phyloP scores from a whole-genome alignment of 176 grass and related monocot genomes.

The Oryza brachyantha region DNA sequence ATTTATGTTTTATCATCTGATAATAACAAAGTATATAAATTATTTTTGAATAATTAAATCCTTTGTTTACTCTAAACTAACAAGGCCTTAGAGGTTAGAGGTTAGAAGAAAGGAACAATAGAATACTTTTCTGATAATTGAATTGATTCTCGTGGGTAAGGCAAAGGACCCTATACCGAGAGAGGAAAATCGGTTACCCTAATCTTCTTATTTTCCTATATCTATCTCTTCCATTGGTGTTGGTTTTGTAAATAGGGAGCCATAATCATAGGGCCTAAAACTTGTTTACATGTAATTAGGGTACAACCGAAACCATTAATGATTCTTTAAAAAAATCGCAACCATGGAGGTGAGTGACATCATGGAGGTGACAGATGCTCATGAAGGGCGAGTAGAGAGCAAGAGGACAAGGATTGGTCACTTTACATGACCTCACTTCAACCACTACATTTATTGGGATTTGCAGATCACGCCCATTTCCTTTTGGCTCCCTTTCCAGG shows the following conservation, averaged over 20 bases:
- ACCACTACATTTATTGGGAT: slow-evolving; percentile 57
- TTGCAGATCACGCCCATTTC: slow-evolving; percentile 34
- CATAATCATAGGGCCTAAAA: not conserved
- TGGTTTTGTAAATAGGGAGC: not conserved
- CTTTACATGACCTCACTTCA: slow-evolving; percentile 50
- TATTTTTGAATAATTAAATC: no score
- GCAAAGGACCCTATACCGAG: no score
- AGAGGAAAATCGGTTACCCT: not conserved
- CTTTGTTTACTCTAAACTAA: no score
- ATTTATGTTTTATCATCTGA: no score
- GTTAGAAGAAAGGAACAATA: no score
- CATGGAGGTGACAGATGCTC: slow-evolving; percentile 7
- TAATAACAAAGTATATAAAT: no score
- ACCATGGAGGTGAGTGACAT: slow-evolving; percentile 18
- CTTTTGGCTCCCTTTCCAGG: slow-evolving; percentile 27
- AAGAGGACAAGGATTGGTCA: slow-evolving; percentile 40
- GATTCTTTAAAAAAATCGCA: not conserved
- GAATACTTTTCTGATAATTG: no score
- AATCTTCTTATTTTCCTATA: not conserved
- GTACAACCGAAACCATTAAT: not conserved
- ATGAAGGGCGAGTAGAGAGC: not conserved
- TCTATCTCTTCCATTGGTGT: not conserved
- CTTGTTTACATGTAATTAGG: not conserved
- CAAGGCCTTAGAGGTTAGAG: no score
- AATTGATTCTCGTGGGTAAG: no score